Evolutionary conservation across 1,139 yeast species (phyloP), one percentile per base, ranked within the genome.

Genomic region (Petasospora rhodanensis): DNA sequence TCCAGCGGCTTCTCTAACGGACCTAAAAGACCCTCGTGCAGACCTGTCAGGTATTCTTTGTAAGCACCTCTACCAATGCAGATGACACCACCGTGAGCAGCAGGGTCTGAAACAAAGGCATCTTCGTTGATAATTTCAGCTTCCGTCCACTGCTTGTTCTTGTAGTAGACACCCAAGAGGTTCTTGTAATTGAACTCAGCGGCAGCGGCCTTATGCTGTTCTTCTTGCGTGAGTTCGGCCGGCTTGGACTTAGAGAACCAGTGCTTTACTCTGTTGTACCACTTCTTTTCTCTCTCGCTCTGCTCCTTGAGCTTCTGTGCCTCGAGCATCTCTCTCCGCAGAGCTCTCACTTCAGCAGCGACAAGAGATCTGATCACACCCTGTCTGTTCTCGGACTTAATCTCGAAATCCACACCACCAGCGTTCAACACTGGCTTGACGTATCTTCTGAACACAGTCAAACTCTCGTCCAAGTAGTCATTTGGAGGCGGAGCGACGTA

Each of bases 401-500:
- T 61, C 40, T 85, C 94, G 54, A 73, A 87, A 58, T 93, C 98
- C 16, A 91, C 61, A 2, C 96, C 95, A 7, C 87, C 83, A 2
- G 95, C 71, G 47, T 83, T 85, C 47, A 93, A 65, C 5, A 89
- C 70, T 1, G 98, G 98, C 61, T 91, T 91, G 47, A 89, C 70
- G 54, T 76, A 89, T 41, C 80, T 76, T 46, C 86, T 73, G 68
- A 91, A 87, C 38, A 82, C 72, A 40, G 70, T 71, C 59, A 83
- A 56, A 13, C 94, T 78, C 41, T 78, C 79, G 29, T 82, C 95
- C 32, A 93, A 62, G 51, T 78, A 86, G 56, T 91, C 97, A 48
- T 86, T 84, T 12, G 99, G 98, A 11, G 97, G 96, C 12, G 98
- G 98, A 0, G 96, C 95, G 39, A 89, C 72, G 53, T 79, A 89